phyloP scores from a whole-genome alignment of 805 yeast species.

The Metschnikowia orientalis region DNA sequence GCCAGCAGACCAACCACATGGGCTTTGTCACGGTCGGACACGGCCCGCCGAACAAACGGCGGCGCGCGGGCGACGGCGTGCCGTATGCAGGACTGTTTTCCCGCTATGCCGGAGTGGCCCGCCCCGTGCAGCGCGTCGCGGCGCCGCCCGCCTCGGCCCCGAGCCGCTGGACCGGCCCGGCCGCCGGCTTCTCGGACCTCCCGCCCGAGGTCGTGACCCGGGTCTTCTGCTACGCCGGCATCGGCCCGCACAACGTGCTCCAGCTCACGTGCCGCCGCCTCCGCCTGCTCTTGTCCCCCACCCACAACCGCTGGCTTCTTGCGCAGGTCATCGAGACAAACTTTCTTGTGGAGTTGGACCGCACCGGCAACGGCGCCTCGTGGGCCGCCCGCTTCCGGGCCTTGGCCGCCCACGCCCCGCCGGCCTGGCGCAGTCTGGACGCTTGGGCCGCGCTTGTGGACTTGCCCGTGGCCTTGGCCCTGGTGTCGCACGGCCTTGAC shows the following conservation, averaged over 20 bases:
- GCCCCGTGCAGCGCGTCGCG: not conserved
- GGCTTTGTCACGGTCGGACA: no score
- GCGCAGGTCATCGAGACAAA: slow-evolving; percentile 22
- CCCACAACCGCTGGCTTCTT: slow-evolving; percentile 10
- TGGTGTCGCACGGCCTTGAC: slow-evolving; percentile 9
- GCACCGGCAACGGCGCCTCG: slow-evolving; percentile 10
- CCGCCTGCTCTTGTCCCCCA: slow-evolving; percentile 20
- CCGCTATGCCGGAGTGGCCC: no score
- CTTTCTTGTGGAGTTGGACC: slow-evolving; percentile 22
- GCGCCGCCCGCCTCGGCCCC: not conserved
- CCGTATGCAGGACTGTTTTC: no score
- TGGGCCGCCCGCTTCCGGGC: slow-evolving; percentile 6
- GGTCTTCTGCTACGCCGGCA: slow-evolving; percentile 37
- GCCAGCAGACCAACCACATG: no score
- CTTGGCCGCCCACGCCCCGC: slow-evolving; percentile 7
- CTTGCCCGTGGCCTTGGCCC: slow-evolving; percentile 5
- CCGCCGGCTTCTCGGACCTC: slow-evolving; percentile 25
- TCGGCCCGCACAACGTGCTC: slow-evolving; percentile 24
- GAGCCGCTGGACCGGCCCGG: slow-evolving; percentile 1
- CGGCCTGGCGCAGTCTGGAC: not conserved
- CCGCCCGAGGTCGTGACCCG: slow-evolving; percentile 42
- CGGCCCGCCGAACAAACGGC: no score
- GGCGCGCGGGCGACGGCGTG: no score
- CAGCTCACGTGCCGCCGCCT: slow-evolving; percentile 32
- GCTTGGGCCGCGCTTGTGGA: slow-evolving; percentile 3